Conservation (phyloP, 148 eudicot species). For the Rhododendron kiyosumense region DNA sequence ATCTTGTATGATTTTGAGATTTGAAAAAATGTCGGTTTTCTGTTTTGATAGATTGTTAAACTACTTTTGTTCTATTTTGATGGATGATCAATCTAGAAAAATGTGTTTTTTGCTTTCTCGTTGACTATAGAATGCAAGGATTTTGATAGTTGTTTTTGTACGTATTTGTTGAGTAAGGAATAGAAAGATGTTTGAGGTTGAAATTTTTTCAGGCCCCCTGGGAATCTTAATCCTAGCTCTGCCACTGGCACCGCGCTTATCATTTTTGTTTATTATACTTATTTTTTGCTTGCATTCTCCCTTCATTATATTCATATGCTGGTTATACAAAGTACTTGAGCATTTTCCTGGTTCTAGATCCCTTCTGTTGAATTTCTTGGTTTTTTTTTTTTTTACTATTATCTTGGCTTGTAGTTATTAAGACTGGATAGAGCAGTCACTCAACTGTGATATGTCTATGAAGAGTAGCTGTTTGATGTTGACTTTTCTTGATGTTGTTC, state of each 20-base stretch:
- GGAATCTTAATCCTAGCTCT: too few relatives aligned
- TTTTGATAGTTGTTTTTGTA: too few relatives aligned
- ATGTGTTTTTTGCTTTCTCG: too few relatives aligned
- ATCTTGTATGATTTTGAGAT: too few relatives aligned
- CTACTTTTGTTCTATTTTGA: too few relatives aligned
- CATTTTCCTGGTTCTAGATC: background rate
- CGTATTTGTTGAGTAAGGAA: too few relatives aligned
- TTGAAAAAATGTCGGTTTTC: too few relatives aligned
- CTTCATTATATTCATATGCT: background rate
- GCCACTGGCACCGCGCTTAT: background rate
- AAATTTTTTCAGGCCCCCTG: too few relatives aligned
- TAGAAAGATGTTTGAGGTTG: too few relatives aligned
- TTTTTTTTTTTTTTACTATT: background rate
- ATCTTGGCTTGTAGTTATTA: background rate
- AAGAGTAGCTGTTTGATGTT: background rate
- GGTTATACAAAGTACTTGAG: background rate
- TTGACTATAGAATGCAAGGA: too few relatives aligned
- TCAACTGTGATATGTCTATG: background rate
- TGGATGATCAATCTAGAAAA: too few relatives aligned
- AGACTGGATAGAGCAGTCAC: background rate
- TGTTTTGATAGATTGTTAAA: too few relatives aligned
- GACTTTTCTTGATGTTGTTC: slow-evolving; percentile 3
- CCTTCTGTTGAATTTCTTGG: background rate
- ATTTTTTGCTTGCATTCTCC: background rate
- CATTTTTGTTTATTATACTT: background rate